Base-by-base conservation (phyloP, 192 early-diverging fungal species). In the Coemansia sp. region DNA sequence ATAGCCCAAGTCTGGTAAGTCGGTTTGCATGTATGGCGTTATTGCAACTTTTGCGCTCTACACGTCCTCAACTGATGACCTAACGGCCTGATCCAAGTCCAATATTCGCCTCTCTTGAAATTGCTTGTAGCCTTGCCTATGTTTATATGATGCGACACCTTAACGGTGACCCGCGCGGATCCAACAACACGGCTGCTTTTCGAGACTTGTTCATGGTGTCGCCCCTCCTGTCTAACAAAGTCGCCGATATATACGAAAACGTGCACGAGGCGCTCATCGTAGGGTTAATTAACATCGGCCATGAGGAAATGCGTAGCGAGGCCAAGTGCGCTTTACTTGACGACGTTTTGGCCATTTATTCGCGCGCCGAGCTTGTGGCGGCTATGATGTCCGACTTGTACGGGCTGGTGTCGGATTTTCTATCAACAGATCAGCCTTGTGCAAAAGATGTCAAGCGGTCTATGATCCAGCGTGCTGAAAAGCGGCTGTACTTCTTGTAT, bases 111-210 rank as follows among this genome's bases (percentile, higher is more conserved):
- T 57, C 1, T 33, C 54, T n/a, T 17, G 31, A 27, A 37, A 1
- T 19, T 19, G 27, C 33, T 36, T 63, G 70, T 63, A 69, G 67
- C 19, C 66, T 77, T n/a, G 74, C 79, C 1, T 82, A 82, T 14
- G 72, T 71, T 0, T 82, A 77, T 59, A 82, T 69, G 74, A 77
- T 82, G 79, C 69, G 79, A 3, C 79, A 74, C 44, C 57, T 77
- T 9, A 68, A 77, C 31, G 79, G 79, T 6, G 74, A 76, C 11
- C 57, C 79, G n/a, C 65, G 59, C 17, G 68, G 65, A 2, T 44
- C 57, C 2, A 76, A 74, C 46, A 13, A 70, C 4, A 35, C 57
- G 8, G 36, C 31, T 11, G 69, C 70, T 5, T 73, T 77, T 36
- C 29, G 44, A 4, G 71, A 65, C 39, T 33, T 82, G 33, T 42